phyloP scores from a whole-genome alignment of 257 asterid genomes.

The Leonotis leonurus region DNA sequence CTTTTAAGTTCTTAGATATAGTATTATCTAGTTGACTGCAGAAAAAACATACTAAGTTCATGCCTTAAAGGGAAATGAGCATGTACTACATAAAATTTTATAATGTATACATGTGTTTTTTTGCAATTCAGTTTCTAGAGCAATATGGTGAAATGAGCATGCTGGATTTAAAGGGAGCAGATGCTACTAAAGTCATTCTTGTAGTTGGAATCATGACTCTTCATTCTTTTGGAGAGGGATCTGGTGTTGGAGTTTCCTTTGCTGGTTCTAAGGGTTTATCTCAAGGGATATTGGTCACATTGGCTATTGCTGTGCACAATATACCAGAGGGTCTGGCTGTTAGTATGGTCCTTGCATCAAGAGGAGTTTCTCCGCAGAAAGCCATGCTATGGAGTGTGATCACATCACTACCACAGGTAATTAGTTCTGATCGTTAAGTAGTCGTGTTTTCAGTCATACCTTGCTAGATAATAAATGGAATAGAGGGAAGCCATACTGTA shows the following conservation, averaged over 20 bases:
- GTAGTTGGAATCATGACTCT: slow-evolving; percentile 98
- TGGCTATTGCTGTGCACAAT: slow-evolving; percentile 98
- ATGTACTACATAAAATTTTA: neutral
- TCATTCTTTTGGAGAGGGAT: slow-evolving; percentile 98
- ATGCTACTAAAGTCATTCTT: slow-evolving; percentile 86
- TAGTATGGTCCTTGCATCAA: slow-evolving; percentile 95
- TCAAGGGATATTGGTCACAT: slow-evolving; percentile 85
- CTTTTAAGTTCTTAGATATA: too few species aligned
- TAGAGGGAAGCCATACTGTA: neutral
- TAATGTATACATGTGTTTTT: neutral
- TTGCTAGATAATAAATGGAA: slow-evolving; percentile 1
- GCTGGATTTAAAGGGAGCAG: slow-evolving; percentile 99
- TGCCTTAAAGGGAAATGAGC: too few species aligned
- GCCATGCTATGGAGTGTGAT: slow-evolving; percentile 97
- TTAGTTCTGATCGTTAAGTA: neutral
- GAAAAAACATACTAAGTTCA: too few species aligned
- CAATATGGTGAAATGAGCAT: slow-evolving; percentile 96
- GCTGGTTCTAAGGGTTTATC: slow-evolving; percentile 97
- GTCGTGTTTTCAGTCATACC: neutral
- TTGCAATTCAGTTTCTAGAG: slow-evolving; percentile 69
- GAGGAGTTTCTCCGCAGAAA: slow-evolving; percentile 95
- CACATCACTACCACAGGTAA: slow-evolving; percentile 94
- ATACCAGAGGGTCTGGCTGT: slow-evolving; percentile 99
- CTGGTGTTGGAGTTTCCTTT: slow-evolving; percentile 98
- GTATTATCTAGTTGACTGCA: too few species aligned